Evolutionary conservation across 352 stramenopile genomes (phyloP), one percentile per base, ranked within the genome.

Genomic region (Pythium dissotocum): DNA sequence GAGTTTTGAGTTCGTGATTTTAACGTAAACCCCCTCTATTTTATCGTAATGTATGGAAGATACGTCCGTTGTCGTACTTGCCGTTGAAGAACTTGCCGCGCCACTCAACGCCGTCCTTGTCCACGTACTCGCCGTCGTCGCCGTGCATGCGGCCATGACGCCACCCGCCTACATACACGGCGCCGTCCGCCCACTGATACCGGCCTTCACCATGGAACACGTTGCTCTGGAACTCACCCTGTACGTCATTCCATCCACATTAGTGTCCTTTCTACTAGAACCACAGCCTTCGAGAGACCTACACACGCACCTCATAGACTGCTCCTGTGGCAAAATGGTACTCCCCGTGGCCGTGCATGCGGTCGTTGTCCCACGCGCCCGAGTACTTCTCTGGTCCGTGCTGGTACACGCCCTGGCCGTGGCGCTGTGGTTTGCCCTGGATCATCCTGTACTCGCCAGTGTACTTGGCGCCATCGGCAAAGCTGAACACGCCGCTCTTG

Each of bases 51-150:
- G 75, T 78, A 61, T 91, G 82, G 76, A 90, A 96, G 36, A 93
- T 79, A 44, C 82, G 80, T 26, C 86, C 86, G 60, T 91, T 96
- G 85, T 94, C 82, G 65, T 83, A 93, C 69, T 93, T 93, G 63
- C 88, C 88, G 67, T 93, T 94, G 56, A 91, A 73, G 65, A 94
- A 94, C 52, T 65, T 64, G 16, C 86, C 88, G 4, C 64, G 60
- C 85, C 85, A 96, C 40, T 74, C 67, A 18, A 96, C 88, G 30
- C 83, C 84, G 57, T 94, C 85, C 33, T 87, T 85, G 75, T 94
- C 82, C 58, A 81, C 75, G 71, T 92, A 96, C 44, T 67, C 59
- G 7, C 83, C 88, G 4, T 78, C 60, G 5, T 84, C 67, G 14
- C 86, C 82, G 59, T 96, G 86, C 86, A 96, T 94, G 63, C 84